phyloP scores from a whole-genome alignment of 139 green algal species.

The Penium margaritaceum region DNA sequence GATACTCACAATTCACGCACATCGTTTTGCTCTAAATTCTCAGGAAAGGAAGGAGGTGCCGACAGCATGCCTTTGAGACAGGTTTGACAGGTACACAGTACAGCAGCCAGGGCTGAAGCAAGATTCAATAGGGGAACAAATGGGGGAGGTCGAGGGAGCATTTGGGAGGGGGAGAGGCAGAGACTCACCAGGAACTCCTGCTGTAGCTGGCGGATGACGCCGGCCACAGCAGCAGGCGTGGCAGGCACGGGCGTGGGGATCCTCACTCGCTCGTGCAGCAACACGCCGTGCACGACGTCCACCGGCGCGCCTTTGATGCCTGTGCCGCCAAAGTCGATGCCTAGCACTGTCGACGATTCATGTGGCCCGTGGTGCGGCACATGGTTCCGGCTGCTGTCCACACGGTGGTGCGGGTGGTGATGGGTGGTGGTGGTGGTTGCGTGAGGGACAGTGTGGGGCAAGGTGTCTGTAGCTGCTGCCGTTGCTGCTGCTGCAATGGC shows the following conservation, averaged over 20 bases:
- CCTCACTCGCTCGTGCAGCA: neutral
- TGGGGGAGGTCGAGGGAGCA: too few species aligned
- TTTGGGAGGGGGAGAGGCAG: too few species aligned
- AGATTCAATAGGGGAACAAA: too few species aligned
- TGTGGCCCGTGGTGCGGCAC: neutral
- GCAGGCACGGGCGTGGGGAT: slow-evolving; percentile 17
- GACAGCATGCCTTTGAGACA: too few species aligned
- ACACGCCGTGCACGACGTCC: slow-evolving; percentile 2
- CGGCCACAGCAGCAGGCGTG: slow-evolving; percentile 11
- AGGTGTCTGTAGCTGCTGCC: too few species aligned
- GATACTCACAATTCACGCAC: neutral
- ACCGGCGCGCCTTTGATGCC: slow-evolving; percentile 17
- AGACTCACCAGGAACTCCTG: slow-evolving; percentile 2
- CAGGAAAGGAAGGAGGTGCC: too few species aligned
- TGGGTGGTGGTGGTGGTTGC: neutral
- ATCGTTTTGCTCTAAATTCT: neutral
- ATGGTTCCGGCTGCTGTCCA: neutral
- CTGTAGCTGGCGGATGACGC: neutral
- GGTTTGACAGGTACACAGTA: too few species aligned
- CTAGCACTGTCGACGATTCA: neutral
- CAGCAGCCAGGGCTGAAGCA: too few species aligned
- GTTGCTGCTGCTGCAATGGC: slow-evolving; percentile 7
- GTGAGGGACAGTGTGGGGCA: too few species aligned
- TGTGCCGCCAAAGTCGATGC: slow-evolving; percentile 21
- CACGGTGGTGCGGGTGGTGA: neutral